Conservation (phyloP, 192 early-diverging fungal species). For the Nowakowskiella sp. region DNA sequence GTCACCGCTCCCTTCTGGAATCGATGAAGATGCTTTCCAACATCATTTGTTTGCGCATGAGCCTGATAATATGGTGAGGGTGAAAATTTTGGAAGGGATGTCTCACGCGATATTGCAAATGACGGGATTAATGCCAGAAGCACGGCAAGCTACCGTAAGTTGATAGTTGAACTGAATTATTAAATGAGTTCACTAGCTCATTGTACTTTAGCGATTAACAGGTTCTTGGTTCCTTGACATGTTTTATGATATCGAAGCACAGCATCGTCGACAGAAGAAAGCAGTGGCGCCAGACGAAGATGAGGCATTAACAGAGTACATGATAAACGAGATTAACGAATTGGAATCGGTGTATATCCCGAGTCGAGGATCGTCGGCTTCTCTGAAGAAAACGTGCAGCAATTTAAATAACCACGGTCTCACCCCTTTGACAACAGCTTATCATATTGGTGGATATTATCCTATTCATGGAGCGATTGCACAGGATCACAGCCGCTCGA, state of each 20-base stretch:
- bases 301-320: conserved; percentile 1
- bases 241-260: not conserved
- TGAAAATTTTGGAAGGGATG: conserved; percentile 68
- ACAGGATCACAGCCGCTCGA: not conserved
- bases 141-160: conserved; percentile 24
- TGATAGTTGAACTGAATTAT: not conserved
- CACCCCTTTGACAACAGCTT: too few relatives aligned
- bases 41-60: conserved; percentile 39
- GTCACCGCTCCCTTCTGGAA: conserved; percentile 4
- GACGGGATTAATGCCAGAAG: conserved; percentile 67
- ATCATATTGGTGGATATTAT: not conserved
- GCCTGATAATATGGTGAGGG: conserved; percentile 45
- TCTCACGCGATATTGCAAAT: conserved; percentile 56
- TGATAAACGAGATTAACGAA: not conserved
- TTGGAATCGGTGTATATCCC: too few relatives aligned
- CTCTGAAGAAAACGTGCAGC: not conserved
- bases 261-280: too few relatives aligned
- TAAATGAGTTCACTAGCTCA: not conserved
- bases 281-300: not conserved
- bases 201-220: not conserved
- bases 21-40: conserved; percentile 6
- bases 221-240: conserved; percentile 3
- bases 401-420: not conserved
- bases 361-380: not conserved
- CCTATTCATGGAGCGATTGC: not conserved